Conservation (phyloP, 441 rosid species). For the Capsella rubella region DNA sequence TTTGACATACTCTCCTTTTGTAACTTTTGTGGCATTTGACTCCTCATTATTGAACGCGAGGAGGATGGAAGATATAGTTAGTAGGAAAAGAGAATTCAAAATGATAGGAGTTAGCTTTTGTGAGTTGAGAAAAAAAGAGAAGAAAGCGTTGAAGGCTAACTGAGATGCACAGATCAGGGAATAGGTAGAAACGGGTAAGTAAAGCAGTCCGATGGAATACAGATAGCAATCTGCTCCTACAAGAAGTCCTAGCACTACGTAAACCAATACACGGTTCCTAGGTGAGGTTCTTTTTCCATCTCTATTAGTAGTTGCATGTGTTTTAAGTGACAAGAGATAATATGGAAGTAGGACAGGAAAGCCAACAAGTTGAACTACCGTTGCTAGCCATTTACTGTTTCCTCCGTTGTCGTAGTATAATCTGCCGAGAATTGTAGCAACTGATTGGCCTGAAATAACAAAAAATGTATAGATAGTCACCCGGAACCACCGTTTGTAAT, state of each 20-base stretch:
- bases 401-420: conserved; percentile 48
- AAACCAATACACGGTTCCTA: conserved; percentile 45
- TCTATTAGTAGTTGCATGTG: conserved; percentile 28
- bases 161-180: conserved; percentile 60
- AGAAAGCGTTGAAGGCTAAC: conserved; percentile 62
- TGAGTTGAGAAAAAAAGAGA: conserved; percentile 58
- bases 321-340: conserved; percentile 35
- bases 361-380: conserved; percentile 44
- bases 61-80: conserved; percentile 53
- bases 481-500: conserved; percentile 45
- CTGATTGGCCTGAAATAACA: conserved; percentile 47
- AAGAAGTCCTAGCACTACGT: conserved; percentile 51
- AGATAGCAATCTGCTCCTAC: conserved; percentile 45
- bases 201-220: conserved; percentile 53
- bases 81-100: conserved; percentile 59
- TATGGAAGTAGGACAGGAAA: conserved; percentile 47
- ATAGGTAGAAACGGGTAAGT: conserved; percentile 62
- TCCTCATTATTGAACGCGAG: conserved; percentile 52
- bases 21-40: conserved; percentile 30
- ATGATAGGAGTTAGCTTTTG: conserved; percentile 60
- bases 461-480: conserved; percentile 42
- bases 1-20: conserved; percentile 48
- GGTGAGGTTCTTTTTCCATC: conserved; percentile 29
- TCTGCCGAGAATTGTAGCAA: conserved; percentile 49
- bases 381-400: conserved; percentile 47